Conservation (phyloP, 2,329 filamentous ascomycete species). For the Talaromyces piceae region DNA sequence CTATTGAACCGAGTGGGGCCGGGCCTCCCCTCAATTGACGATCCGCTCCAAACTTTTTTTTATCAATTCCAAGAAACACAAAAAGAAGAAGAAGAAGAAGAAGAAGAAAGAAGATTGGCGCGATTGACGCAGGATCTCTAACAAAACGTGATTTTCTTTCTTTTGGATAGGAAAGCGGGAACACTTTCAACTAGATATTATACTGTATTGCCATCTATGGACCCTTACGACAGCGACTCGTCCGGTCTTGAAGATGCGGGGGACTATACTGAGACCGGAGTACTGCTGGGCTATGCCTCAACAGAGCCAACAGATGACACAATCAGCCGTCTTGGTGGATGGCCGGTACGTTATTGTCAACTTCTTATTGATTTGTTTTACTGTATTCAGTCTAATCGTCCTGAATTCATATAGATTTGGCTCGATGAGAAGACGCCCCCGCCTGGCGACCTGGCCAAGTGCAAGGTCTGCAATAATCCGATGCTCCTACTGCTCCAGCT, state of each 20-base stretch:
- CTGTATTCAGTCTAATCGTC: constrained; percentile 5
- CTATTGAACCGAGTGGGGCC: background rate
- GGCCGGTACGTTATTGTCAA: constrained; percentile 56
- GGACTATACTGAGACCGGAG: constrained; percentile 58
- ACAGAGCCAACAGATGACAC: constrained; percentile 71
- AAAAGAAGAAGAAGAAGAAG: no score
- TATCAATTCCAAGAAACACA: no score
- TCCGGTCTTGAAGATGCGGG: constrained; percentile 59
- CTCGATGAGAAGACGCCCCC: constrained; percentile 63
- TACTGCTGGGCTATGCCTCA: constrained; percentile 82
- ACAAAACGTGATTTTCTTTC: background rate
- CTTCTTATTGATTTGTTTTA: background rate
- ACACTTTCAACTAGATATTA: background rate
- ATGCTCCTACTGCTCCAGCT: constrained; percentile 85
- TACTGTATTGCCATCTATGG: constrained; percentile 44
- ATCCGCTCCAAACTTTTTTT: background rate
- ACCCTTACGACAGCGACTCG: constrained; percentile 79
- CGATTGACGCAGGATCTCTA: background rate
- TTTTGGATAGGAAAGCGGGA: background rate
- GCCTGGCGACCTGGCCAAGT: constrained; percentile 70
- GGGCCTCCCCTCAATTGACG: background rate
- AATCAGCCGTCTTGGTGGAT: constrained; percentile 81
- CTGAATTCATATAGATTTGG: constrained; percentile 62
- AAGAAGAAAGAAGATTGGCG: background rate
- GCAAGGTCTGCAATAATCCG: constrained; percentile 75